Base-by-base conservation (phyloP, 805 yeast genomes). In the Starmerella potacharoeniae region DNA sequence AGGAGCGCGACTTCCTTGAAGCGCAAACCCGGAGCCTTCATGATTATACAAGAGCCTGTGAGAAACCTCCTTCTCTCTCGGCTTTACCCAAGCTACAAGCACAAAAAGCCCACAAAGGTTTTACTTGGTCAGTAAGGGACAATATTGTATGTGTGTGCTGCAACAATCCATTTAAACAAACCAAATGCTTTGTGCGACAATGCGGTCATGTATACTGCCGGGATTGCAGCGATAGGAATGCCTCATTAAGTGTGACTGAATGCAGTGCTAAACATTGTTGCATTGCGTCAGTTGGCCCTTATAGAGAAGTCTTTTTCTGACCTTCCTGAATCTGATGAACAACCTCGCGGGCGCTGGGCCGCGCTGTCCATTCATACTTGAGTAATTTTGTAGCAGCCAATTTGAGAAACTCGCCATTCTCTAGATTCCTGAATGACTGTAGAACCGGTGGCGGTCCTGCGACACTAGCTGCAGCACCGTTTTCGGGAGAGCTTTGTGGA, bases 191-290 rank as follows among this genome's bases (percentile, higher is more conserved):
- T 36, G 28, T 55, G n/a, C 48, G 58, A 9, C 45, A 44, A n/a
- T 55, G 58, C 30, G 58, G 58, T 16, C 58, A 55, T 28, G 51
- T 40, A 14, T 55, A 55, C 41, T 55, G 58, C 42, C 31, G 33
- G n/a, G 14, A 5, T 11, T 51, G 58, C 49, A 16, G 5, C 42
- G 28, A 40, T 14, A 2, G 22, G 22, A 22, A 22, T 22, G 22
- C 22, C 3, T 22, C 45, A 28, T 5, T n/a, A 33, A n/a, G 31
- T 14, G n/a, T 37, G 7, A 17, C 13, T 5, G n/a, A 31, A 44
- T 43, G 47, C 31, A 29, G 36, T 9, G 47, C 47, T 2, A 10
- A 4, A 8, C 47, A 43, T 11, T 43, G 47, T 29, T n/a, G 13
- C 30, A 9, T 14, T 13, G 6, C 17, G 4, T 14, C 35, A 3